Percentiles rank a stretch among this genome's conserved stretches.
These are phyloP conservation scores for Waltergamsia citrina DNA, from an alignment of 2,329 filamentous ascomycete genomes.

Conservation along the genomic window DNA sequence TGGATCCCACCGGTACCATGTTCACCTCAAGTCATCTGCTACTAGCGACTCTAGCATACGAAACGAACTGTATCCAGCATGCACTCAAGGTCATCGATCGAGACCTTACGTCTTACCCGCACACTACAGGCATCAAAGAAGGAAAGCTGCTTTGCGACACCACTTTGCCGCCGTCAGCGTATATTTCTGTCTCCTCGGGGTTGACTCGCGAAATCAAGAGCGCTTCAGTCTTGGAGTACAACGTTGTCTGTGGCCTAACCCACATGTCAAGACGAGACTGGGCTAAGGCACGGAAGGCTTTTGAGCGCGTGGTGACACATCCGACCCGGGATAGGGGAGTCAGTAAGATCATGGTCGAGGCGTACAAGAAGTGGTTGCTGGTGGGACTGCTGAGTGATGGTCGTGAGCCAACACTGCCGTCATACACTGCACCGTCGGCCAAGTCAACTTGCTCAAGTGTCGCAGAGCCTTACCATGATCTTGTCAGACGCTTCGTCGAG, in stretches of 20 bases:
- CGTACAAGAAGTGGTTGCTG: conserved; percentile 86
- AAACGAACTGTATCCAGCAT: conserved; percentile 39
- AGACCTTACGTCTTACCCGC: conserved; percentile 51
- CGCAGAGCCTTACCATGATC: conserved; percentile 59
- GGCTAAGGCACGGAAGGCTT: conserved; percentile 49
- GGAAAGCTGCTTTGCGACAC: conserved; percentile 30
- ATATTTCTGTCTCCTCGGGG: conserved; percentile 48
- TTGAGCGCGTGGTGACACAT: conserved; percentile 57
- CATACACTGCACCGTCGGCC: conserved; percentile 40
- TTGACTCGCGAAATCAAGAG: conserved; percentile 45
- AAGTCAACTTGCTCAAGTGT: conserved; percentile 47
- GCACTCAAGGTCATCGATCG: conserved; percentile 54
- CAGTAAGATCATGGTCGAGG: conserved; percentile 76
- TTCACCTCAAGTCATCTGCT: conserved; percentile 55
- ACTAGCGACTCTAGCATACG: conserved; percentile 49
- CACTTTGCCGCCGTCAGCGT: conserved; percentile 36
- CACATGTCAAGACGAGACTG: conserved; percentile 54
- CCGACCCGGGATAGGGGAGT: conserved; percentile 53
- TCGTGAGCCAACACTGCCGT: conserved; percentile 42
- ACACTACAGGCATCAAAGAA: background rate
- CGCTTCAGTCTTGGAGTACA: conserved; percentile 55
- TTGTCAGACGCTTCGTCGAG: conserved; percentile 61
- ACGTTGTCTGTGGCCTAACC: conserved; percentile 53
- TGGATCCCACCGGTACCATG: conserved; percentile 58
- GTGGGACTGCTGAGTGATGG: conserved; percentile 65